A percentile compares a stretch with the other conserved stretches of the same genome.
phyloP scores from a whole-genome alignment of 176 grass and related monocot species.

The Alloteropsis semialata region DNA sequence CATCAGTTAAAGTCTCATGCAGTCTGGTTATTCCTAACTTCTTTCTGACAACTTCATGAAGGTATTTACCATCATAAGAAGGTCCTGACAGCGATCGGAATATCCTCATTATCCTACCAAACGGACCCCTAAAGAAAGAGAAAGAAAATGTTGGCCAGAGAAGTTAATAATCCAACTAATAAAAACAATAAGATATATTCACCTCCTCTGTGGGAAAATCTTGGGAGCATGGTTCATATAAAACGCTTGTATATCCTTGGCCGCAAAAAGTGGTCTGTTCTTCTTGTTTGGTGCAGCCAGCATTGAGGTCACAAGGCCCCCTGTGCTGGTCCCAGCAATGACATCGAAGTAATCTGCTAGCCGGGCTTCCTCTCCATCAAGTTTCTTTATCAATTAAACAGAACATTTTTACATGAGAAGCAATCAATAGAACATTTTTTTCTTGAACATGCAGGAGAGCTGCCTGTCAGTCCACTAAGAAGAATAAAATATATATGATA shows the following conservation, averaged over 20 bases:
- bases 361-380: slow-evolving; percentile 79
- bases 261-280: slow-evolving; percentile 66
- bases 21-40: slow-evolving; percentile 59
- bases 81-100: slow-evolving; percentile 60
- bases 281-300: slow-evolving; percentile 54
- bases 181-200: slow-evolving; percentile 13
- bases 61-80: slow-evolving; percentile 78
- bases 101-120: slow-evolving; percentile 54
- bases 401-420: not conserved
- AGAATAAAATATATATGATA: too few relatives aligned
- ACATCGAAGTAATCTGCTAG: slow-evolving; percentile 87
- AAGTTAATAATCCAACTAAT: slow-evolving; percentile 15
- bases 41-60: slow-evolving; percentile 71
- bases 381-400: slow-evolving; percentile 57
- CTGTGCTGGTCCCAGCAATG: slow-evolving; percentile 87
- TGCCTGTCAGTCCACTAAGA: too few relatives aligned
- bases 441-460: too few relatives aligned
- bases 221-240: slow-evolving; percentile 62
- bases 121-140: slow-evolving; percentile 50
- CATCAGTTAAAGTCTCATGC: slow-evolving; percentile 72
- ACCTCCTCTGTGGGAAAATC: slow-evolving; percentile 78
- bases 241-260: slow-evolving; percentile 79
- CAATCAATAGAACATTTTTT: slow-evolving; percentile 2
- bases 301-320: slow-evolving; percentile 76
- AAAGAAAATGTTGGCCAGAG: not conserved